phyloP scores from a whole-genome alignment of 2,329 filamentous ascomycete species.

The Botrytis pseudocinerea region DNA sequence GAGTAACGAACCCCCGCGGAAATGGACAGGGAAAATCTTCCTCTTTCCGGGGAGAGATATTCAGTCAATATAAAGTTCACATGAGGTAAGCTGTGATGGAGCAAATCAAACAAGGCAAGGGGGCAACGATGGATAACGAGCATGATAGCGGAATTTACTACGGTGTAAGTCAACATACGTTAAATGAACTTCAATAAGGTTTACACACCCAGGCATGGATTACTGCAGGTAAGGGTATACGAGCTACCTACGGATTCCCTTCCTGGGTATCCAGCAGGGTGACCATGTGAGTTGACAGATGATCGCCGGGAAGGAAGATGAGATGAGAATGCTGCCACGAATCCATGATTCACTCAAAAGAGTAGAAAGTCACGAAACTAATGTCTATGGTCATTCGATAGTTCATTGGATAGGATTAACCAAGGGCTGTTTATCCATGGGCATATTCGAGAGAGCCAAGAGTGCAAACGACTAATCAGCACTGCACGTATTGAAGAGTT shows the following conservation, averaged over 20 bases:
- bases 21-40: not conserved
- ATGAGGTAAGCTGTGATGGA: not conserved
- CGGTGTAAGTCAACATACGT: not conserved
- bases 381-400: not conserved
- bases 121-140: not conserved
- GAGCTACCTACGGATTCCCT: not conserved
- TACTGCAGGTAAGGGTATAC: not conserved
- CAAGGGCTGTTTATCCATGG: too few species aligned
- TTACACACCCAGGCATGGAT: not conserved
- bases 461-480: not conserved
- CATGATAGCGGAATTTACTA: not conserved
- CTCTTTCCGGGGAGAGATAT: not conserved
- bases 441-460: not conserved
- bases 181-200: not conserved
- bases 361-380: conserved; percentile 20
- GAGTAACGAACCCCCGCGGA: not conserved
- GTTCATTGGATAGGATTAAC: not conserved
- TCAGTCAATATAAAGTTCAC: not conserved
- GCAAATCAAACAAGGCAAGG: not conserved
- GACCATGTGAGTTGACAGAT: conserved; percentile 7
- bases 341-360: conserved; percentile 6
- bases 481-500: not conserved
- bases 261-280: not conserved
- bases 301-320: conserved; percentile 9
- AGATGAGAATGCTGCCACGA: not conserved